Evolutionary conservation across 192 early-diverging fungal species (phyloP).

Genomic region (Backusella liffmaniae): DNA sequence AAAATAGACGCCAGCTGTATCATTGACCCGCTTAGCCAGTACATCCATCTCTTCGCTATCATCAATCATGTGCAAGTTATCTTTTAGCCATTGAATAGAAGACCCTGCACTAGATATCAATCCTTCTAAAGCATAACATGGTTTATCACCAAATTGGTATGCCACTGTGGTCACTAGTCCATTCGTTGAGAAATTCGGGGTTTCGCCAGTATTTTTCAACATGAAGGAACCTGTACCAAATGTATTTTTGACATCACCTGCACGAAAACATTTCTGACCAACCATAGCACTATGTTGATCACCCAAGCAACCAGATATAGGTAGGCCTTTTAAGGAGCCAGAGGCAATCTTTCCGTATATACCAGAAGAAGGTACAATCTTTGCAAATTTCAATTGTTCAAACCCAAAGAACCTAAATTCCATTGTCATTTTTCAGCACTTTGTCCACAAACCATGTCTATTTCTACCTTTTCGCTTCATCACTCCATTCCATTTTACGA

Average conservation of each 20-base stretch:
- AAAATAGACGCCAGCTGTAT: slow-evolving; percentile 91
- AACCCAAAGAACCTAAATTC: slow-evolving; percentile 37
- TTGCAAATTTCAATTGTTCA: slow-evolving; percentile 64
- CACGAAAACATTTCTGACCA: slow-evolving; percentile 87
- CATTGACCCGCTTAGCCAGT: slow-evolving; percentile 63
- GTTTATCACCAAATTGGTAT: slow-evolving; percentile 79
- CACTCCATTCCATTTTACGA: slow-evolving; percentile 76
- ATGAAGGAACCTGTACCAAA: slow-evolving; percentile 97
- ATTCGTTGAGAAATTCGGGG: slow-evolving; percentile 70
- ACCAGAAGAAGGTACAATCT: slow-evolving; percentile 80
- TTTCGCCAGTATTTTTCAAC: slow-evolving; percentile 87
- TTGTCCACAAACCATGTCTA: background rate
- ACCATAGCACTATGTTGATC: slow-evolving; percentile 96
- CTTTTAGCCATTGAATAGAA: slow-evolving; percentile 87
- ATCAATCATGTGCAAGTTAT: slow-evolving; percentile 76
- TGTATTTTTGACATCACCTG: slow-evolving; percentile 91
- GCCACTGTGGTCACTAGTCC: slow-evolving; percentile 90
- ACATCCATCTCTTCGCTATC: slow-evolving; percentile 68
- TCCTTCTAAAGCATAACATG: slow-evolving; percentile 88
- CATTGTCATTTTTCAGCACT: too few relatives aligned
- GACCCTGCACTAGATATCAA: slow-evolving; percentile 90
- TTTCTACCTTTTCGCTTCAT: slow-evolving; percentile 47
- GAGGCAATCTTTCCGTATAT: slow-evolving; percentile 65
- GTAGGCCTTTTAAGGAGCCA: slow-evolving; percentile 63
- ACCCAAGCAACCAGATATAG: slow-evolving; percentile 85